Percentiles rank a stretch among this genome's conserved stretches.
Conservation (phyloP, 345 rosid species). For the Cardiospermum halicacabum region DNA sequence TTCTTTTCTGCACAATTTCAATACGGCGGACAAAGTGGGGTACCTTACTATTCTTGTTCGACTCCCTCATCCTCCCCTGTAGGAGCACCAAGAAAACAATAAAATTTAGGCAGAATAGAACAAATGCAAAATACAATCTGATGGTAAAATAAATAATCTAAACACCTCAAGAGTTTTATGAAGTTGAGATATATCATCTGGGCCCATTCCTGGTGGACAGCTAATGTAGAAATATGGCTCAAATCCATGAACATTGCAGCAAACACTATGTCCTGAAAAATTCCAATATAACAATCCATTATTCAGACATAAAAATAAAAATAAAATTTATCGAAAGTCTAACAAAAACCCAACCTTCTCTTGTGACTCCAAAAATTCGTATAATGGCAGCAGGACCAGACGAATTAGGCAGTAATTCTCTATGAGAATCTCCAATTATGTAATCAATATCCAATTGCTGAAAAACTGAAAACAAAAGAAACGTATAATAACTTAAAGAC, state of each 20-base stretch:
- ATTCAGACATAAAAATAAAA: background rate
- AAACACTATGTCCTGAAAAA: slow-evolving; percentile 78
- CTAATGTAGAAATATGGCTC: slow-evolving; percentile 92
- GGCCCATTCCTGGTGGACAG: slow-evolving; percentile 89
- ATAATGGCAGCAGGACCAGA: slow-evolving; percentile 81
- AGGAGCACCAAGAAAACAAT: slow-evolving; percentile 13
- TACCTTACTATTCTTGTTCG: slow-evolving; percentile 53
- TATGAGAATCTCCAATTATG: slow-evolving; percentile 56
- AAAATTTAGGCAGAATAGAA: background rate
- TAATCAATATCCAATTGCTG: slow-evolving; percentile 98
- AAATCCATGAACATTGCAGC: slow-evolving; percentile 93
- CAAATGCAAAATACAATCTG: slow-evolving; percentile 1
- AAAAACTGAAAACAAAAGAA: slow-evolving; percentile 38
- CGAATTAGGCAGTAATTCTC: slow-evolving; percentile 52
- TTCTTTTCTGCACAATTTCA: slow-evolving; percentile 73
- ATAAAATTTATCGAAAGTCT: background rate
- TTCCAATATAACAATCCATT: slow-evolving; percentile 5
- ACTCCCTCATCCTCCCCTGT: slow-evolving; percentile 83
- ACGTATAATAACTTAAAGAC: background rate
- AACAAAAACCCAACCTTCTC: slow-evolving; percentile 62
- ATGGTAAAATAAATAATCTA: slow-evolving; percentile 8
- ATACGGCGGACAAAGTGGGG: slow-evolving; percentile 54
- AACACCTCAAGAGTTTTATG: slow-evolving; percentile 84
- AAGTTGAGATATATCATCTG: slow-evolving; percentile 80
- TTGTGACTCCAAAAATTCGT: slow-evolving; percentile 83